Evolutionary conservation across 1,139 yeast genomes (phyloP).

Genomic region (Saccharomyces hybrid): DNA sequence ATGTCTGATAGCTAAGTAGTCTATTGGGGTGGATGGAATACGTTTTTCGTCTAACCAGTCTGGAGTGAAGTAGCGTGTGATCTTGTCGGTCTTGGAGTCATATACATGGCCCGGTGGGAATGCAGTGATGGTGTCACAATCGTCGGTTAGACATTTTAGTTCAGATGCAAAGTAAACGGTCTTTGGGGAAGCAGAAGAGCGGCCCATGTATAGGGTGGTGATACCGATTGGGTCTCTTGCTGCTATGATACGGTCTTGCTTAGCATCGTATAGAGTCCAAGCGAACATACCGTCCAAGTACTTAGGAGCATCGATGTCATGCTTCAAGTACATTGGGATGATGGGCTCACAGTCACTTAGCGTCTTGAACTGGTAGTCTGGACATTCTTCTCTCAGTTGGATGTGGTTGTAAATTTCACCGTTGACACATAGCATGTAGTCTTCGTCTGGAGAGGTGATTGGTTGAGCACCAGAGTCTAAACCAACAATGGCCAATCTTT

Average conservation of each 20-base stretch:
- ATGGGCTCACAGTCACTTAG: conserved; percentile 95
- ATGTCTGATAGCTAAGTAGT: conserved; percentile 63
- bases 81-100: conserved; percentile 78
- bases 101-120: conserved; percentile 98
- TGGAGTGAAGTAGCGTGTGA: conserved; percentile 84
- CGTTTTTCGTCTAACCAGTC: conserved; percentile 81
- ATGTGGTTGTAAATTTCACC: conserved; percentile 98
- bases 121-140: conserved; percentile 83
- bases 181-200: conserved; percentile 58
- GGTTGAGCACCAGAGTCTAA: conserved; percentile 97
- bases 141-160: conserved; percentile 84
- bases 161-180: conserved; percentile 88
- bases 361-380: conserved; percentile 70
- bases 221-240: conserved; percentile 98
- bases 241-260: conserved; percentile 80
- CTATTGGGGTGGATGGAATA: conserved; percentile 70
- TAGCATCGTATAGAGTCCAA: conserved; percentile 79
- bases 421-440: conserved; percentile 74
- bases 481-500: conserved; percentile 92
- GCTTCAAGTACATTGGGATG: conserved; percentile 81
- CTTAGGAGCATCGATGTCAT: conserved; percentile 84
- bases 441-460: conserved; percentile 69
- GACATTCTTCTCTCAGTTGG: conserved; percentile 66
- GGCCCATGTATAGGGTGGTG: conserved; percentile 92
- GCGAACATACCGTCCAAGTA: conserved; percentile 97